phyloP scores from a whole-genome alignment of 2,329 filamentous ascomycete genomes.

The Penicillium sp. region DNA sequence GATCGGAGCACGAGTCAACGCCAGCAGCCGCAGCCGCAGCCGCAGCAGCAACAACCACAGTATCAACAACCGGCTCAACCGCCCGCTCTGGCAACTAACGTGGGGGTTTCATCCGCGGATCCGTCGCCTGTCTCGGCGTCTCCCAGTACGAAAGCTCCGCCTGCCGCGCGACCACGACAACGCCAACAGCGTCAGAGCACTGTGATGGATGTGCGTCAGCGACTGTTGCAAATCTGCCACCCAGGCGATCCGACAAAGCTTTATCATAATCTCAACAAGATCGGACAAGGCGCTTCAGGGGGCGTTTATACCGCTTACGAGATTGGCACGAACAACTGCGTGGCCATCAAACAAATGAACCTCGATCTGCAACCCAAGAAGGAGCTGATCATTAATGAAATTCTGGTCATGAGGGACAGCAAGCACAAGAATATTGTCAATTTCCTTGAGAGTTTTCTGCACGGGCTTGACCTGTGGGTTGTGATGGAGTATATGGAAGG shows the following conservation, averaged over 20 bases:
- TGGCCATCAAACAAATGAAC: constrained; percentile 99
- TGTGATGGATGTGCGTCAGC: constrained; percentile 72
- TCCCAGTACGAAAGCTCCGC: constrained; percentile 41
- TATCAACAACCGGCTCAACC: constrained; percentile 42
- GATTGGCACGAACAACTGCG: constrained; percentile 72
- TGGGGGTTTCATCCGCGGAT: constrained; percentile 30
- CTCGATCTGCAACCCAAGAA: constrained; percentile 98
- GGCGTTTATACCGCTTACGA: constrained; percentile 92
- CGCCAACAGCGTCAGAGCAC: constrained; percentile 70
- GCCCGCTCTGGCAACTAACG: constrained; percentile 33
- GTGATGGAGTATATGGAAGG: constrained; percentile 99
- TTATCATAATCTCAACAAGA: constrained; percentile 85
- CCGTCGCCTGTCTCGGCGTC: constrained; percentile 34
- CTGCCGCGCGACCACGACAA: constrained; percentile 65
- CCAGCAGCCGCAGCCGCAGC: not conserved
- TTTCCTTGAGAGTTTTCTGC: constrained; percentile 94
- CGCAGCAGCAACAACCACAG: constrained; percentile 17
- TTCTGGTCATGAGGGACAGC: constrained; percentile 98
- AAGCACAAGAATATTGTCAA: constrained; percentile 98
- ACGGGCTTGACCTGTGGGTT: constrained; percentile 88
- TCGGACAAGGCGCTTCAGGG: constrained; percentile 93
- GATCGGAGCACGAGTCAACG: constrained; percentile 70
- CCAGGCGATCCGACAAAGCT: constrained; percentile 82
- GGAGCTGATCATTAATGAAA: constrained; percentile 98
- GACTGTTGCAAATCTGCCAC: constrained; percentile 83